These are phyloP conservation scores for Cornus florida DNA, from an alignment of 148 eudicot species.

Conservation along the genomic window DNA sequence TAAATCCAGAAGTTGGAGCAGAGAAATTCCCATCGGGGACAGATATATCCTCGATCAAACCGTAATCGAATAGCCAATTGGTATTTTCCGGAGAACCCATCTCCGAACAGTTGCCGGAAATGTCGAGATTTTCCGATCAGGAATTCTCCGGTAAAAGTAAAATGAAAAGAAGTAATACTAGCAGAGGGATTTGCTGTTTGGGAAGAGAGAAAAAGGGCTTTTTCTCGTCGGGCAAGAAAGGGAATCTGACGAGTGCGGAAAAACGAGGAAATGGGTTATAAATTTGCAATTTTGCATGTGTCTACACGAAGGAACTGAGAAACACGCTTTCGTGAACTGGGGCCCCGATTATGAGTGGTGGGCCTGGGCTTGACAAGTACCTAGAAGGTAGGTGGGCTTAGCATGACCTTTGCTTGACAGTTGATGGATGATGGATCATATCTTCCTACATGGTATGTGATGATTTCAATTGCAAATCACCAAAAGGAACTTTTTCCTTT, in stretches of 20 bases:
- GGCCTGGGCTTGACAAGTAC: background rate
- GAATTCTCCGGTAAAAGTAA: background rate
- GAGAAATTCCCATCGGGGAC: conserved; percentile 50
- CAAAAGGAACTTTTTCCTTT: no score
- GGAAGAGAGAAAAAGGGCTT: background rate
- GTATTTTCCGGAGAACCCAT: conserved; percentile 68
- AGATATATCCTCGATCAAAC: conserved; percentile 54
- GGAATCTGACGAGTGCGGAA: background rate
- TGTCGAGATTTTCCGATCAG: background rate
- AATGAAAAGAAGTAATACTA: background rate
- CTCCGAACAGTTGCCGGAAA: conserved; percentile 23
- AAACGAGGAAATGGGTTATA: background rate
- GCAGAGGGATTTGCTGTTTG: background rate
- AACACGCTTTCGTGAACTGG: no score
- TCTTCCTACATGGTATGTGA: no score
- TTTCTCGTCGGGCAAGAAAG: background rate
- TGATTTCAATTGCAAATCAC: no score
- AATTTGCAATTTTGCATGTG: no score
- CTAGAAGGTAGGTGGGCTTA: no score
- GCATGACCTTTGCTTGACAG: no score
- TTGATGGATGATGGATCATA: no score
- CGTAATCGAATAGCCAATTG: conserved; percentile 67
- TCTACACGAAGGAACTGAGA: no score
- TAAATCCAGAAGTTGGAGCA: conserved; percentile 46
- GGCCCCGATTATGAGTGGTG: background rate